Conservation (phyloP, 306 rosid species). For the Adenanthera pavonina region DNA sequence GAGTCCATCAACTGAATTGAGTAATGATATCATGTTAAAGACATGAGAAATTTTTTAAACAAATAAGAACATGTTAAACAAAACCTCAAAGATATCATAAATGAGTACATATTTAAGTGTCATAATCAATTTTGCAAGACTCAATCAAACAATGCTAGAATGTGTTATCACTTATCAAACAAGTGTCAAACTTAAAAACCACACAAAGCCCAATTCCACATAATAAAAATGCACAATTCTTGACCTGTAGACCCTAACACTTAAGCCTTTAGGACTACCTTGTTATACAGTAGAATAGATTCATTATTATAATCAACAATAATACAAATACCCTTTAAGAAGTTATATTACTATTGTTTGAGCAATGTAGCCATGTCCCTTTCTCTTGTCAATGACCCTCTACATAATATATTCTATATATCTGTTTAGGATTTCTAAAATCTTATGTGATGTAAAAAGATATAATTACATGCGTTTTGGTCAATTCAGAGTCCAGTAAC, state of each 20-base stretch:
- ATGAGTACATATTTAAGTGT: too few species aligned
- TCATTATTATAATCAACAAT: constrained; percentile 15
- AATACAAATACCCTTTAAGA: constrained; percentile 15
- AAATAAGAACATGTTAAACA: too few species aligned
- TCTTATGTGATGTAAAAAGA: not conserved
- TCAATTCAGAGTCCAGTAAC: not conserved
- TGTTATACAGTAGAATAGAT: constrained; percentile 5
- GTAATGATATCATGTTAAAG: too few species aligned
- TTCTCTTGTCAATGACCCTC: constrained; percentile 5
- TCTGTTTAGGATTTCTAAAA: not conserved
- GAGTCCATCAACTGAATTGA: too few species aligned
- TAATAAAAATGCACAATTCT: constrained; percentile 2
- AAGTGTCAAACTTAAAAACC: constrained; percentile 2
- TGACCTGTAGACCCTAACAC: not conserved
- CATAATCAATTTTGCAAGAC: too few species aligned
- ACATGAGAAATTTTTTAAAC: too few species aligned
- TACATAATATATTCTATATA: not conserved
- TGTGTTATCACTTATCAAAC: constrained; percentile 16
- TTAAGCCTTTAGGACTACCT: not conserved
- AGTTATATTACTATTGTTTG: constrained; percentile 13
- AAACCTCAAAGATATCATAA: too few species aligned
- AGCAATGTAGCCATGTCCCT: not conserved
- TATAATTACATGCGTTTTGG: not conserved
- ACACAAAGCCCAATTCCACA: constrained; percentile 24
- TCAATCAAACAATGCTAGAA: not conserved